These are phyloP conservation scores for Ophiosphaerella korrae DNA, from an alignment of 2,329 filamentous ascomycete species.

Conservation along the genomic window DNA sequence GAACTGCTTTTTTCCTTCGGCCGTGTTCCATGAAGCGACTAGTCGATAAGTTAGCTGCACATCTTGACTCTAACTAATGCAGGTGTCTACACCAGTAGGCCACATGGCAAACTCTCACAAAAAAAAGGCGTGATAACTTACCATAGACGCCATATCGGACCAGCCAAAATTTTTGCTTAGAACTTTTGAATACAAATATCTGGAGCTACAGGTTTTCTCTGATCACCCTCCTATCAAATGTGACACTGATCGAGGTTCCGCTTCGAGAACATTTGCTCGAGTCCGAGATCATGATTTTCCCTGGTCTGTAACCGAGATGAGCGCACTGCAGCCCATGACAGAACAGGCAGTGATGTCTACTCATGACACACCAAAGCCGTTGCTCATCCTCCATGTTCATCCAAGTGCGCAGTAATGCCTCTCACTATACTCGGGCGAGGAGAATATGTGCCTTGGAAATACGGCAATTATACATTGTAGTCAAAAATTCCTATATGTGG, in stretches of 20 bases:
- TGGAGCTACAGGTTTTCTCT: too few relatives aligned
- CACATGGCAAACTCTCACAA: constrained; percentile 19
- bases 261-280: constrained; percentile 1
- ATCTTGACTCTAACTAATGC: constrained; percentile 9
- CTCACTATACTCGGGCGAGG: background rate
- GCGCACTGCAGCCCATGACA: constrained; percentile 14
- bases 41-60: constrained; percentile 15
- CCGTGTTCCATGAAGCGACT: constrained; percentile 14
- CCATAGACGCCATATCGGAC: too few relatives aligned
- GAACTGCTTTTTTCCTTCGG: constrained; percentile 13
- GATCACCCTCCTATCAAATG: too few relatives aligned
- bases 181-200: too few relatives aligned
- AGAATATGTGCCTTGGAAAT: background rate
- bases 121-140: constrained; percentile 4
- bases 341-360: constrained; percentile 15
- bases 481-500: background rate
- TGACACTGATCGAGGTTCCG: too few relatives aligned
- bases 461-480: background rate
- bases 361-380: constrained; percentile 9
- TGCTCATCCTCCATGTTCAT: constrained; percentile 2
- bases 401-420: background rate
- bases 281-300: constrained; percentile 26
- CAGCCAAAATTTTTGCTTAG: too few relatives aligned
- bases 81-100: constrained; percentile 1
- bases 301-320: constrained; percentile 30